Evolutionary conservation across 2,329 filamentous ascomycete species (phyloP).

Genomic region (Trichophyton equinum): DNA sequence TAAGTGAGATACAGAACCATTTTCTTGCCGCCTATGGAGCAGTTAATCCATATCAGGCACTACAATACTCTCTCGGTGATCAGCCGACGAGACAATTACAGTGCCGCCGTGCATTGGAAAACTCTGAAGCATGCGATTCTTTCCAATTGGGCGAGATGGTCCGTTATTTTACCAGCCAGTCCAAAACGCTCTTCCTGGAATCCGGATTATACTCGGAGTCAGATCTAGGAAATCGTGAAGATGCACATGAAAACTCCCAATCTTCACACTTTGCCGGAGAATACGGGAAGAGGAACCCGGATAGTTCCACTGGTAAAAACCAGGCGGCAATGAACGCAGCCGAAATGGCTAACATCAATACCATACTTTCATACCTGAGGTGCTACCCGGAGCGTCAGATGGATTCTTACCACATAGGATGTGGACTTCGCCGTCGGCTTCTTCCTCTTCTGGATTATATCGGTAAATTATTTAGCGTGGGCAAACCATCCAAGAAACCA

Average conservation of each 20-base stretch:
- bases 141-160: constrained; percentile 36
- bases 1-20: constrained; percentile 31
- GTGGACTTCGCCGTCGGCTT: constrained; percentile 31
- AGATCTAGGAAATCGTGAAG: constrained; percentile 12
- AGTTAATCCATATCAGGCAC: constrained; percentile 18
- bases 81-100: constrained; percentile 19
- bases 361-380: constrained; percentile 28
- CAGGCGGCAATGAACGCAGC: background rate
- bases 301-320: no score
- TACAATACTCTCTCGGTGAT: constrained; percentile 9
- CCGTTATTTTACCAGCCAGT: constrained; percentile 30
- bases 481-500: no score
- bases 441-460: constrained; percentile 29
- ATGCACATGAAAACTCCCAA: constrained; percentile 11
- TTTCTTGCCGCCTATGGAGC: constrained; percentile 32
- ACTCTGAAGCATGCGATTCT: constrained; percentile 32
- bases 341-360: constrained; percentile 20
- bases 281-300: background rate
- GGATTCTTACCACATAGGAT: constrained; percentile 30
- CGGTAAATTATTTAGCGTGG: constrained; percentile 23
- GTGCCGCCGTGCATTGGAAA: constrained; percentile 31
- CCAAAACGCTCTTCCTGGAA: constrained; percentile 32
- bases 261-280: constrained; percentile 1
- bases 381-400: constrained; percentile 34
- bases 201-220: constrained; percentile 28